These are phyloP conservation scores for Leishmania arabica DNA, from an alignment of 208 protist species.

Conservation along the genomic window DNA sequence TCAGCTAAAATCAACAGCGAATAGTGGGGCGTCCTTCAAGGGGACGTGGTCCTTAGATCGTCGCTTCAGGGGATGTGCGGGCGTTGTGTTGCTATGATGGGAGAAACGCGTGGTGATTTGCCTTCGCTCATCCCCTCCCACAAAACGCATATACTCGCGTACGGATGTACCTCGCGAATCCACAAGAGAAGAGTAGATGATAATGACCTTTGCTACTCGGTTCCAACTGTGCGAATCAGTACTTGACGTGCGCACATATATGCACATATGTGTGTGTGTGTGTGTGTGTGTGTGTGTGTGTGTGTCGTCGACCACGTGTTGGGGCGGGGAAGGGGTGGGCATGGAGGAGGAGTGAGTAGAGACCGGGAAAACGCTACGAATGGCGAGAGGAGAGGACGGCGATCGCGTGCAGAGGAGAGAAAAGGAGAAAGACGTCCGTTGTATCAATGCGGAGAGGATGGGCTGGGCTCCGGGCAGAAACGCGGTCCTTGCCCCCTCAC, in stretches of 20 bases:
- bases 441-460: neutral
- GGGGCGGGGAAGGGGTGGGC: neutral
- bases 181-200: neutral
- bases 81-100: neutral
- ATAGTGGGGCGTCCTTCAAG: neutral
- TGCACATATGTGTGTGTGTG: neutral
- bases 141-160: neutral
- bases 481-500: neutral
- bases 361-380: neutral
- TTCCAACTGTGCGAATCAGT: constrained; percentile 1
- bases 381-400: neutral
- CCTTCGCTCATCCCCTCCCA: neutral
- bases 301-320: neutral
- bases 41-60: neutral
- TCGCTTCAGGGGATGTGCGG: neutral
- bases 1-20: neutral
- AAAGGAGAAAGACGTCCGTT: neutral
- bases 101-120: neutral
- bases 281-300: neutral
- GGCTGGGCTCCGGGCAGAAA: neutral
- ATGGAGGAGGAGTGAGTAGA: neutral
- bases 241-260: neutral
- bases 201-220: neutral
- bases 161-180: neutral
- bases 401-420: neutral